phyloP scores from a whole-genome alignment of 768 basidiomycete genomes.

The Coprinopsis cinerea region DNA sequence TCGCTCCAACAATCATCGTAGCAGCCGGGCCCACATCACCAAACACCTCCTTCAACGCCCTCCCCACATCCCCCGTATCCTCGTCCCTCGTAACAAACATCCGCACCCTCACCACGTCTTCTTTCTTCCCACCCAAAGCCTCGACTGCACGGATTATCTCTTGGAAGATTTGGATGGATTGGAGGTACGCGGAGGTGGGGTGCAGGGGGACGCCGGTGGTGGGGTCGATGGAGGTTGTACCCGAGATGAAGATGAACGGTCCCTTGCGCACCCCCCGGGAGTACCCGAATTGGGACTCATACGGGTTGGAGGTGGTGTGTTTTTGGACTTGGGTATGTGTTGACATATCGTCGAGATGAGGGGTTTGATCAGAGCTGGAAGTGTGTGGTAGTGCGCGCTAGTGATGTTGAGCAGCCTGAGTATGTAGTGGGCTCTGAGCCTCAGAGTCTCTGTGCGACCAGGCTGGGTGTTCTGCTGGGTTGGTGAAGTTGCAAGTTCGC shows the following conservation, averaged over 20 bases:
- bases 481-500: too few relatives aligned
- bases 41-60: constrained; percentile 33
- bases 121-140: constrained; percentile 34
- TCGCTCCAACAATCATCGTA: constrained; percentile 46
- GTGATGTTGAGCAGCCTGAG: too few relatives aligned
- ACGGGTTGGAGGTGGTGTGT: constrained; percentile 40
- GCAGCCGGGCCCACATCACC: constrained; percentile 42
- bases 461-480: too few relatives aligned
- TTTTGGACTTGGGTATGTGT: too few relatives aligned
- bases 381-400: too few relatives aligned
- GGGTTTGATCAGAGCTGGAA: too few relatives aligned
- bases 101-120: constrained; percentile 41
- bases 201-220: constrained; percentile 23
- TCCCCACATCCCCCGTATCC: constrained; percentile 32
- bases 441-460: too few relatives aligned
- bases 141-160: constrained; percentile 40
- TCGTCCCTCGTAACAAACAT: constrained; percentile 42
- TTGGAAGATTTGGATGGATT: constrained; percentile 36
- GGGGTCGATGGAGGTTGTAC: constrained; percentile 2
- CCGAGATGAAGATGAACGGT: constrained; percentile 22
- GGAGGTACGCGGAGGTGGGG: constrained; percentile 40
- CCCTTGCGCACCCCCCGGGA: constrained; percentile 47
- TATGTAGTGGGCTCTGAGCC: too few relatives aligned
- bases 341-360: too few relatives aligned
- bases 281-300: constrained; percentile 45